Base-by-base conservation (phyloP, 2,329 filamentous ascomycete genomes). In the Penicillium sp. region DNA sequence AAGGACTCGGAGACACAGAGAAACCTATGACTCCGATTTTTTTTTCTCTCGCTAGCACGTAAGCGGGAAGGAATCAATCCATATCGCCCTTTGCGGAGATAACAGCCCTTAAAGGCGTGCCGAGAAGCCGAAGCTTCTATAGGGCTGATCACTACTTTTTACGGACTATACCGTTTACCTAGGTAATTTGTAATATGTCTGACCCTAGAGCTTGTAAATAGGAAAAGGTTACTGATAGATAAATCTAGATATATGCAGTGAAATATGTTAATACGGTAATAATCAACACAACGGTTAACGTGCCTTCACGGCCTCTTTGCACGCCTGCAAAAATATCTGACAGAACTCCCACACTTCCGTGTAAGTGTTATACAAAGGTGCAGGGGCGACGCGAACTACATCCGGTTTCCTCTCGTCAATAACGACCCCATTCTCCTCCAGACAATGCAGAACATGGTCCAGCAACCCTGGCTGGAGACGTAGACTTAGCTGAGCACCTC, bases 331-430 rank as follows among this genome's bases (percentile, higher is more conserved):
- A 63, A 86, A 85, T 14, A 84, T 74, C 32, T 74, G 72, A 50
- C 77, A 80, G 68, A 90, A 90, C 16, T 74, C 71, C 76, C 76
- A 85, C 7, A 92, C 86, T 65, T 96, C 92, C 57, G 81, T 79
- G 69, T 89, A 95, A 0, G 83, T 85, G 67, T 93, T 93, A 74
- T 96, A 96, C 62, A 96, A 72, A 9, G 92, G 91, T 40, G 89
- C 88, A 1, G 92, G 92, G 2, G 92, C 90, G 1, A 95, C 85
- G 2, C 92, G 80, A 49, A 96, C 87, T 16, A 96, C 92, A 69
- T 92, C 87, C 1, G 92, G 92, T 72, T 89, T 90, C 57, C 92
- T 80, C 80, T 94, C 89, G 69, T 96, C 92, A 37, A 89, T 85
- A 1, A 95, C 82, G 2, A 94, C 85, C 1, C 88, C 89, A 2